Percentiles rank a stretch among this genome's conserved stretches.
Conservation (phyloP, 495 filamentous ascomycete species). For the Penicillium robsamsonii region DNA sequence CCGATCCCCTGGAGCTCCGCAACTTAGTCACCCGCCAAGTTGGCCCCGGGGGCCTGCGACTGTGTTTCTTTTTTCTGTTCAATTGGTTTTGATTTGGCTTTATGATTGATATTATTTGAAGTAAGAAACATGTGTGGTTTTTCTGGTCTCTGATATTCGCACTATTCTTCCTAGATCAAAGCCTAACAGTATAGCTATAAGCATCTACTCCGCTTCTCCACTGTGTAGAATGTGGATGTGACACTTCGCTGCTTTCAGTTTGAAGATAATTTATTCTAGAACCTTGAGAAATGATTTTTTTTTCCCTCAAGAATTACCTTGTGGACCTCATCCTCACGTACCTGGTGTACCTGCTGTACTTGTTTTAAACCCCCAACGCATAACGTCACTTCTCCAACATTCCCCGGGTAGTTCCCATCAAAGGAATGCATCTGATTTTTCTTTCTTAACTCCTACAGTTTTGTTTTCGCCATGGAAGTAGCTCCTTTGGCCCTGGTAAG, state of each 20-base stretch:
- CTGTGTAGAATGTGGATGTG: conserved; percentile 23
- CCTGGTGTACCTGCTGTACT: neutral
- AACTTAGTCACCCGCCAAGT: conserved; percentile 11
- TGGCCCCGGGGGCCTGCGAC: too few relatives aligned
- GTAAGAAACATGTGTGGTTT: neutral
- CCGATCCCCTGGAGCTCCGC: conserved; percentile 4
- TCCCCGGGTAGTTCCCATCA: conserved; percentile 9
- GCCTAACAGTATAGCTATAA: neutral
- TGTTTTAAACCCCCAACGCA: neutral
- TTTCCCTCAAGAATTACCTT: neutral
- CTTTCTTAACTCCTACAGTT: neutral
- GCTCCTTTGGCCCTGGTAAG: conserved; percentile 59
- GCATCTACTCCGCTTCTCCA: conserved; percentile 13
- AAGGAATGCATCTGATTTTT: neutral
- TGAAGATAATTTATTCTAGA: neutral
- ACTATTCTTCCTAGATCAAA: neutral
- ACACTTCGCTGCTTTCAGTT: conserved; percentile 11
- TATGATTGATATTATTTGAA: neutral
- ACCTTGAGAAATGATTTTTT: neutral
- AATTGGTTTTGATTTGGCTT: neutral
- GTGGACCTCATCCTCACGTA: neutral
- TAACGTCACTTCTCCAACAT: conserved; percentile 5
- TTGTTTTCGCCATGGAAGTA: conserved; percentile 52
- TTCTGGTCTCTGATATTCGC: neutral
- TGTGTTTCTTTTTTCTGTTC: neutral